phyloP scores from a whole-genome alignment of 768 basidiomycete species.

The Pleurotus salmoneostramineus region DNA sequence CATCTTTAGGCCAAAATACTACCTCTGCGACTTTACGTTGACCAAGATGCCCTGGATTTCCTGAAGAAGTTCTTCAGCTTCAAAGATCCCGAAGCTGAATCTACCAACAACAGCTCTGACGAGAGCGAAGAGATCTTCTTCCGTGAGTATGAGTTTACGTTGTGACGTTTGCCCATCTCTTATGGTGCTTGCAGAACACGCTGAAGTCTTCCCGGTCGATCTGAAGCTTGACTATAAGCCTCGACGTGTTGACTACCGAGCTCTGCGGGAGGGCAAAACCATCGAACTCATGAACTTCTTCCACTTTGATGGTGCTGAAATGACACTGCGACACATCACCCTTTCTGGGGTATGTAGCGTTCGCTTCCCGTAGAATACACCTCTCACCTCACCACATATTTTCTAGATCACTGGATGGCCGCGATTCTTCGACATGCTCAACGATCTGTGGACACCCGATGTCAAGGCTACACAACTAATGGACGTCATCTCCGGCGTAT shows the following conservation, averaged over 20 bases:
- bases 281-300: conserved; percentile 99
- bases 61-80: conserved; percentile 96
- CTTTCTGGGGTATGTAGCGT: conserved; percentile 72
- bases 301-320: conserved; percentile 98
- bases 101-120: conserved; percentile 26
- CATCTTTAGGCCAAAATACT: conserved; percentile 74
- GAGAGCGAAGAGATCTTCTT: conserved; percentile 58
- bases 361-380: not conserved
- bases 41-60: conserved; percentile 98
- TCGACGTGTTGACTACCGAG: conserved; percentile 91
- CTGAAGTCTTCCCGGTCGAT: conserved; percentile 93
- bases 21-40: conserved; percentile 89
- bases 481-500: conserved; percentile 94
- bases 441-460: conserved; percentile 98
- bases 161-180: not conserved
- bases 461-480: conserved; percentile 98
- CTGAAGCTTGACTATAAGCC: conserved; percentile 98
- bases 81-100: conserved; percentile 50
- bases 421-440: conserved; percentile 84
- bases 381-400: not conserved
- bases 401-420: conserved; percentile 89
- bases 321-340: conserved; percentile 93
- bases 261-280: conserved; percentile 83
- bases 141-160: conserved; percentile 43
- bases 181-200: conserved; percentile 59